Percentiles rank a stretch among this genome's conserved stretches.
Evolutionary conservation across 78 protist genomes (phyloP).

Genomic region (Fonticula alba): DNA sequence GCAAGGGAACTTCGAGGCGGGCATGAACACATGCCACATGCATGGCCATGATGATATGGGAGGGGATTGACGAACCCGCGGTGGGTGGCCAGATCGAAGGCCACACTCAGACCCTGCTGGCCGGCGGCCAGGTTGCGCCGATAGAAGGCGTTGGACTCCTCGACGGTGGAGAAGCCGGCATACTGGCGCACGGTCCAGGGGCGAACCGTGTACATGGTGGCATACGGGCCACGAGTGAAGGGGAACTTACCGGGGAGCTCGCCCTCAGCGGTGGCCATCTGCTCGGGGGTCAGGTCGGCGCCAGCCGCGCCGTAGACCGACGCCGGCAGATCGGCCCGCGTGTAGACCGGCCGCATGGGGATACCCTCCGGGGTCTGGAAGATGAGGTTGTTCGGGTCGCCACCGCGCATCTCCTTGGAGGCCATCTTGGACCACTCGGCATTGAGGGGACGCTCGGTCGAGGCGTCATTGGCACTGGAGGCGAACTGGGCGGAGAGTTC

Average conservation of each 20-base stretch:
- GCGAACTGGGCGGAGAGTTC: too few species aligned
- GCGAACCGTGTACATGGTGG: conserved; percentile 80
- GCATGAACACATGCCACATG: not conserved
- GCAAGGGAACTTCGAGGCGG: not conserved
- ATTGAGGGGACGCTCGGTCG: too few species aligned
- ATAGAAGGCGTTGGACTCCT: conserved; percentile 87
- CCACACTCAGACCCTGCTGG: conserved; percentile 84
- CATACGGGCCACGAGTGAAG: conserved; percentile 87
- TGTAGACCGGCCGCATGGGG: conserved; percentile 12
- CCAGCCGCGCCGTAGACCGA: too few species aligned
- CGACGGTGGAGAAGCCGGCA: conserved; percentile 74
- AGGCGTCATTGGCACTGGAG: too few species aligned
- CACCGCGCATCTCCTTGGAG: not conserved
- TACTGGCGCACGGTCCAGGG: conserved; percentile 86
- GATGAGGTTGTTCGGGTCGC: not conserved
- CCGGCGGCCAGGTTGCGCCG: conserved; percentile 61
- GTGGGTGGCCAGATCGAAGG: conserved; percentile 94
- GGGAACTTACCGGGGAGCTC: conserved; percentile 73
- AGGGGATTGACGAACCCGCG: conserved; percentile 60
- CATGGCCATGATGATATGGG: not conserved
- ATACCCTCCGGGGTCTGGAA: conserved; percentile 2
- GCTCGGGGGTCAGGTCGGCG: not conserved
- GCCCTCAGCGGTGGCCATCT: too few species aligned
- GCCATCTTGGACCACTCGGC: not conserved
- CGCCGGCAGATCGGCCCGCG: conserved; percentile 5